Percentiles rank a stretch among this genome's conserved stretches.
Conservation (phyloP, 2,329 filamentous ascomycete species). For the Botrytis tulipae region DNA sequence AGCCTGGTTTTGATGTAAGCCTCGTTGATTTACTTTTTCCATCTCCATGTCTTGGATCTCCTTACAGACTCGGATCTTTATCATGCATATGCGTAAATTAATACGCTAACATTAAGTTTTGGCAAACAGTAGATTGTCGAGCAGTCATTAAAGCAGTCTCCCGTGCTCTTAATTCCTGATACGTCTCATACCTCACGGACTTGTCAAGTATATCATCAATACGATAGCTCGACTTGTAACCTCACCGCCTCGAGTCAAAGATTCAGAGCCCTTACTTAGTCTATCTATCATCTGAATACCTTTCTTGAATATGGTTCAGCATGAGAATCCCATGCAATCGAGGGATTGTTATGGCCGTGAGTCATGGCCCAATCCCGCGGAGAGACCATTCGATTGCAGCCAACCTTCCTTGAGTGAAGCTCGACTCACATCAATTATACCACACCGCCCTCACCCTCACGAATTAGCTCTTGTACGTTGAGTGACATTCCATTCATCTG, state of each 20-base stretch:
- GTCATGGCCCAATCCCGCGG: slow-evolving; percentile 24
- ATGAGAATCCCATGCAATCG: slow-evolving; percentile 23
- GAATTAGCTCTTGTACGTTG: slow-evolving; percentile 16
- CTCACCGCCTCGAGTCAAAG: slow-evolving; percentile 25
- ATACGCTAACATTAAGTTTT: not conserved
- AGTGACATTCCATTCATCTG: not conserved
- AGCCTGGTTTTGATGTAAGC: slow-evolving; percentile 12
- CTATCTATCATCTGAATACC: slow-evolving; percentile 3
- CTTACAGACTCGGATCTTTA: slow-evolving; percentile 12
- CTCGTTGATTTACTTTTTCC: slow-evolving; percentile 16
- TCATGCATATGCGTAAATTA: slow-evolving; percentile 5
- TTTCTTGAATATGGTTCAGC: slow-evolving; percentile 34
- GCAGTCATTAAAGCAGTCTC: slow-evolving; percentile 14
- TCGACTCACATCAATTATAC: slow-evolving; percentile 17
- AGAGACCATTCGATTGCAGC: slow-evolving; percentile 29
- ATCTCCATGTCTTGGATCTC: slow-evolving; percentile 30
- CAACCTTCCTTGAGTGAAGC: slow-evolving; percentile 23
- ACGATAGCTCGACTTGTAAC: slow-evolving; percentile 39
- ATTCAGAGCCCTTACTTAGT: slow-evolving; percentile 16
- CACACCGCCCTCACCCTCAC: slow-evolving; percentile 21
- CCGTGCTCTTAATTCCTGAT: slow-evolving; percentile 25
- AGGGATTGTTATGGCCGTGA: slow-evolving; percentile 29
- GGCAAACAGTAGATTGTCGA: not conserved
- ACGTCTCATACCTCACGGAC: slow-evolving; percentile 10
- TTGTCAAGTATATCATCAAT: slow-evolving; percentile 31